A percentile compares a stretch with the other conserved stretches of the same genome.
phyloP scores from a whole-genome alignment of 495 filamentous ascomycete genomes.

The Lasiosphaeria ovina region DNA sequence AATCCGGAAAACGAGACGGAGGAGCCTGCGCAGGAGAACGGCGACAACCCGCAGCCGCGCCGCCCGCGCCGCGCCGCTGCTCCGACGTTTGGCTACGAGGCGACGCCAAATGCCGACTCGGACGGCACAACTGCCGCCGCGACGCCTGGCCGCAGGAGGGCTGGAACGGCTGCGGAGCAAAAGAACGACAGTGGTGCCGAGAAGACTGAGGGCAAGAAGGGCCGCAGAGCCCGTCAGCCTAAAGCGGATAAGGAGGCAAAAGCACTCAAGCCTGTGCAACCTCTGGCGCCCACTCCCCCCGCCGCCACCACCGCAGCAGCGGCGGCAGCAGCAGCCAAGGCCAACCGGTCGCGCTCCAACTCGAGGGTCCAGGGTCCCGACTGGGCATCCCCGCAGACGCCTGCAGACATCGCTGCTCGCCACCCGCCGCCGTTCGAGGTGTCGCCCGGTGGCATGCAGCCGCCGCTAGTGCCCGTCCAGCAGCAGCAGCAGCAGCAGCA shows the following conservation, averaged over 20 bases:
- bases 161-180: conserved; percentile 30
- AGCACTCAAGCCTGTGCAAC: conserved; percentile 31
- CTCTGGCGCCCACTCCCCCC: conserved; percentile 43
- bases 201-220: conserved; percentile 51
- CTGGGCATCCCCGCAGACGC: conserved; percentile 34
- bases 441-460: conserved; percentile 35
- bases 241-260: conserved; percentile 41
- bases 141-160: conserved; percentile 52
- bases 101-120: conserved; percentile 46
- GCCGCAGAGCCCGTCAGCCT: conserved; percentile 46
- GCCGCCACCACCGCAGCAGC: not conserved
- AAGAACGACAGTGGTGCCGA: conserved; percentile 55
- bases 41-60: conserved; percentile 51
- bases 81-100: conserved; percentile 49
- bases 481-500: conserved; percentile 10
- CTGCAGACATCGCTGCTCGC: conserved; percentile 30
- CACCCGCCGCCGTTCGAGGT: conserved; percentile 37
- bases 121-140: conserved; percentile 53
- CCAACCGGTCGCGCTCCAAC: conserved; percentile 45
- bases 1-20: conserved; percentile 55
- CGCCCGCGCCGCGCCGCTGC: conserved; percentile 55
- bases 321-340: conserved; percentile 22
- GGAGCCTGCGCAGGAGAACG: conserved; percentile 44
- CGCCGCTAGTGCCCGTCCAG: conserved; percentile 37
- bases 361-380: conserved; percentile 42